Evolutionary conservation across 2,329 filamentous ascomycete genomes (phyloP), one percentile per base, ranked within the genome.

Genomic region (Nothophoma quercina): DNA sequence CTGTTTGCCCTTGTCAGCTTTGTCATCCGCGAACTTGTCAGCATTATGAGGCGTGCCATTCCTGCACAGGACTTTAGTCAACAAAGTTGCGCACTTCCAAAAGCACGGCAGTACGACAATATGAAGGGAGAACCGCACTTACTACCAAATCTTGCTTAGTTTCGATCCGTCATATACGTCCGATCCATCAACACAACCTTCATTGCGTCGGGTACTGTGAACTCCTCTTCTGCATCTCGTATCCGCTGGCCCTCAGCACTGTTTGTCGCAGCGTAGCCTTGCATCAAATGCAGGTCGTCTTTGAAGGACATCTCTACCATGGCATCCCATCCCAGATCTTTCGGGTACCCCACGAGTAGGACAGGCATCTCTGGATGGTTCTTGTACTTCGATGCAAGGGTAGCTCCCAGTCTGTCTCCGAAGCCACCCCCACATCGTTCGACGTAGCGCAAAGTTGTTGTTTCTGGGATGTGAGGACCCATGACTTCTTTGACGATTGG

Each of bases 251-350:
- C 63, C 2, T 54, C 51, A 3, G 41, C 41, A 19, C 53, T 55
- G 19, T 65, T 62, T 18, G 62, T 59, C 1, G 52, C 21, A n/a
- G 56, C 56, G 10, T 61, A 50, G 15, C 56, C 55, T 36, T 67
- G 63, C 47, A 66, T 62, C 10, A 67, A 34, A 43, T 67, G 60
- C 32, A 66, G 38, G 22, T 65, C 63, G 23, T 67, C 63, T n/a
- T 55, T 53, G 30, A 66, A 66, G 2, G 48, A 42, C 60, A 63
- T 54, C 21, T 66, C 58, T 12, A 52, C 49, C 48, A 62, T 52
- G 12, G 51, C 55, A 36, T 67, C 64, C 62, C 63, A 66, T 15
- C 36, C 53, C 2, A 65, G 16, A 7, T 66, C 60, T 13, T 43
- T 29, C 1, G 58, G 55, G 8, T 56, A 40, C 8, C 64, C 65